These are phyloP conservation scores for Backusella circina DNA, from an alignment of 192 early-diverging fungal genomes.

Conservation along the genomic window DNA sequence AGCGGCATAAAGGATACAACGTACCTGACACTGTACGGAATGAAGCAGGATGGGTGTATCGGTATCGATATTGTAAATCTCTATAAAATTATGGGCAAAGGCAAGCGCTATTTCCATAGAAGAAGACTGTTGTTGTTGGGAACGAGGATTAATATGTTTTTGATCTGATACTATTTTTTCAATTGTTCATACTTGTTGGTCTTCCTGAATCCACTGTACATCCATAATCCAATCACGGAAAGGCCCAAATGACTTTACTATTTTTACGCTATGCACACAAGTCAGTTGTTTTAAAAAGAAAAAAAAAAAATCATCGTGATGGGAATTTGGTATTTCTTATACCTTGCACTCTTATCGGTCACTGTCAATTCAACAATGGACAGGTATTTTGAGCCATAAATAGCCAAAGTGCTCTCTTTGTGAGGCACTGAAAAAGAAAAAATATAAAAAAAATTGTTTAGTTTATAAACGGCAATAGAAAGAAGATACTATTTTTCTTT, in stretches of 20 bases:
- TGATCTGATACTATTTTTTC: constrained; percentile 10
- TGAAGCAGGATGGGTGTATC: constrained; percentile 21
- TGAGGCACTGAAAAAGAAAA: not conserved
- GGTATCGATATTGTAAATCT: constrained; percentile 47
- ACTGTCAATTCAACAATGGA: constrained; percentile 6
- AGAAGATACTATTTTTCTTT: not conserved
- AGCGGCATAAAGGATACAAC: constrained; percentile 73
- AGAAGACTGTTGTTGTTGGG: not conserved
- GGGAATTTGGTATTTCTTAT: not conserved
- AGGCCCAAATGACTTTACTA: constrained; percentile 31
- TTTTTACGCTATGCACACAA: constrained; percentile 13
- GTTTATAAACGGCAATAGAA: no score
- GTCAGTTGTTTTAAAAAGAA: no score
- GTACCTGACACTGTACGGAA: constrained; percentile 56
- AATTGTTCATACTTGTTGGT: constrained; percentile 14
- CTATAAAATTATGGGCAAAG: constrained; percentile 73
- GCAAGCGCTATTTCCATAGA: constrained; percentile 52
- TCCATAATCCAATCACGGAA: constrained; percentile 79
- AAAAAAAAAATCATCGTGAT: no score
- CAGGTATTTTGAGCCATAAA: constrained; percentile 51
- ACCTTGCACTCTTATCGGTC: not conserved
- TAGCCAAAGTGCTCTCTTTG: constrained; percentile 26
- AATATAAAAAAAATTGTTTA: not conserved
- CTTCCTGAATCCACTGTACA: constrained; percentile 58
- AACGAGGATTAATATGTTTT: no score